These are phyloP conservation scores for Penicillium robsamsonii DNA, from an alignment of 495 filamentous ascomycete genomes.

Conservation along the genomic window DNA sequence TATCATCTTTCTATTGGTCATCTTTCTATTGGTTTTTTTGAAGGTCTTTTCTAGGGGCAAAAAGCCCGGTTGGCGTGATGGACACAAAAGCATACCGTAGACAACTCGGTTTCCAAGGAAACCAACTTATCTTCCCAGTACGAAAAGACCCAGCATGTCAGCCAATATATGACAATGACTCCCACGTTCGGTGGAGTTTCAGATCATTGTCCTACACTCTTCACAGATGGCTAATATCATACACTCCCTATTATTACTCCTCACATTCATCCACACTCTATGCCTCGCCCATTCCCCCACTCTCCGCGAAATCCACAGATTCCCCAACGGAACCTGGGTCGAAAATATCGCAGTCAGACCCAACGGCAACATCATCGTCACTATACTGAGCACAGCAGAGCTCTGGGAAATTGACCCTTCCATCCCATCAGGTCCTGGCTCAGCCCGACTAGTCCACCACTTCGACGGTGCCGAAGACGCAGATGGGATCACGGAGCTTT, in stretches of 20 bases:
- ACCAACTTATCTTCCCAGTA: background rate
- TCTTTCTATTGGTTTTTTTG: too few species aligned
- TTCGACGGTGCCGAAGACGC: slow-evolving; percentile 19
- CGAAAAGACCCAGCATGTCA: background rate
- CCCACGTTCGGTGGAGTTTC: background rate
- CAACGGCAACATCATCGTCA: slow-evolving; percentile 44
- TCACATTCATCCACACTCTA: background rate
- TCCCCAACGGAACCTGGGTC: slow-evolving; percentile 33
- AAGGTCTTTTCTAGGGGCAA: too few species aligned
- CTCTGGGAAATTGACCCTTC: slow-evolving; percentile 27
- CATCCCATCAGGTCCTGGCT: slow-evolving; percentile 17
- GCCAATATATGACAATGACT: background rate
- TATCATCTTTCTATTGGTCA: too few species aligned
- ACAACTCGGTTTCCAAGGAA: background rate
- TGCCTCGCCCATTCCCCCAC: background rate
- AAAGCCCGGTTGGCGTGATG: too few species aligned
- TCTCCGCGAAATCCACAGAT: slow-evolving; percentile 20
- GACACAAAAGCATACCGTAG: too few species aligned
- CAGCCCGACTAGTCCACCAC: slow-evolving; percentile 5
- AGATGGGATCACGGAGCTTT: slow-evolving; percentile 31
- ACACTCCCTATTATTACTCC: background rate
- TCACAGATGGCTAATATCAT: background rate
- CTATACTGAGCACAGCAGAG: slow-evolving; percentile 33
- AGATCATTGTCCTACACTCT: background rate
- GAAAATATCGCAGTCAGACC: slow-evolving; percentile 50